Percentiles rank a stretch among this genome's conserved stretches.
phyloP scores from a whole-genome alignment of 768 basidiomycete genomes.

The Boletus vermiculosoides region DNA sequence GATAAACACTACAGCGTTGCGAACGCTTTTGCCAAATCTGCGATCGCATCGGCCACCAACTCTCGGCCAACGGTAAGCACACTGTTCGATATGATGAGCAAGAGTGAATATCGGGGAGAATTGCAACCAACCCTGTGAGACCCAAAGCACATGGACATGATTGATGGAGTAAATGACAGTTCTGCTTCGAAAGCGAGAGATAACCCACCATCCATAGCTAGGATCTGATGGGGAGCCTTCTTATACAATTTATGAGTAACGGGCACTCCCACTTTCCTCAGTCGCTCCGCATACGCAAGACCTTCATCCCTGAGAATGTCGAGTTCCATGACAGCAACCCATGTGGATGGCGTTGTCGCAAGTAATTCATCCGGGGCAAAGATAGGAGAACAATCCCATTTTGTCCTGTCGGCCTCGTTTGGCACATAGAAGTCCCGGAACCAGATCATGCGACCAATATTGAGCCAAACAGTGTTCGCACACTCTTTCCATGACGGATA shows the following conservation, averaged over 20 bases:
- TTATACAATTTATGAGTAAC: slow-evolving; percentile 58
- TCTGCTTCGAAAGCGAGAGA: not conserved
- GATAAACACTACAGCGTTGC: slow-evolving; percentile 10
- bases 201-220: slow-evolving; percentile 70
- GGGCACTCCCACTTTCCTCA: slow-evolving; percentile 51
- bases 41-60: slow-evolving; percentile 38
- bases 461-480: slow-evolving; percentile 58
- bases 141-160: not conserved
- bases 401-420: slow-evolving; percentile 53
- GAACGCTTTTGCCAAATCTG: slow-evolving; percentile 35
- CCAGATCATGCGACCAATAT: slow-evolving; percentile 68
- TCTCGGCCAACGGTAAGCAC: slow-evolving; percentile 38
- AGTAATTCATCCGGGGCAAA: slow-evolving; percentile 62
- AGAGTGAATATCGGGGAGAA: not conserved
- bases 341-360: slow-evolving; percentile 52
- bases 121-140: slow-evolving; percentile 22
- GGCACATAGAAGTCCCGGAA: slow-evolving; percentile 70
- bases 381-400: slow-evolving; percentile 72
- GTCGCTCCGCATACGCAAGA: slow-evolving; percentile 57
- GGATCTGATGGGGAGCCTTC: slow-evolving; percentile 67
- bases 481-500: slow-evolving; percentile 60
- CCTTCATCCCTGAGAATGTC: slow-evolving; percentile 74
- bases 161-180: not conserved
- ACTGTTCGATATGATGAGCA: slow-evolving; percentile 27
- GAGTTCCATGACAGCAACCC: slow-evolving; percentile 65